Evolutionary conservation across 495 filamentous ascomycete species (phyloP), one percentile per base, ranked within the genome.

Genomic region (Mytilinidion resinicola): DNA sequence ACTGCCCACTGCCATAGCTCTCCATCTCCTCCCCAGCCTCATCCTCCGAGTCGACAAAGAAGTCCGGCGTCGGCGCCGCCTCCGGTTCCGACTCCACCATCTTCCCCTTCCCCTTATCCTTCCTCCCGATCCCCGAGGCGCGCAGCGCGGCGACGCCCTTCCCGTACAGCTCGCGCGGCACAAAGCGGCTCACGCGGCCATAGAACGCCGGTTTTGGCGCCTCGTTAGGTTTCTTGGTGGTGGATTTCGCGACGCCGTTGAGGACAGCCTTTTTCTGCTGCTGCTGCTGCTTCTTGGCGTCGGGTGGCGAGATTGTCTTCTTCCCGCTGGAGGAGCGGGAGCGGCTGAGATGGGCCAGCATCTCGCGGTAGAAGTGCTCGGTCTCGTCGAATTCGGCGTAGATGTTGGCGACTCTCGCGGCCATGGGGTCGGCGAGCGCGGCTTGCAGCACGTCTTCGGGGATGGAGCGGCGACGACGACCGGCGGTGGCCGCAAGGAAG

Each of bases 81-180:
- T 57, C 37, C 51, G 15, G 19, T 10, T 47, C 59, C 10, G 51
- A 7, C 12, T 19, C 50, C n/a, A 9, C 34, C 36, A 12, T 25
- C 21, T 30, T 11, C 7, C 50, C 63, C 43, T 11, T 59, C 9
- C 53, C 36, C 35, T 57, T 61, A 59, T 48, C 51, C 19, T 63
- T 65, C 11, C 15, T 35, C 50, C 53, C 56, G 0, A 48, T 61
- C 37, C 46, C 17, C 7, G 42, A 46, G 42, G 48, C 37, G 14
- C 46, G 46, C 25, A 67, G 35, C 5, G 60, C 64, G 12, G 53
- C 60, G 8, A 52, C 41, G 17, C 67, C 67, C 21, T 62, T 60
- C 12, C 68, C 70, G 47, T 75, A 75, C 12, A 67, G 49, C 43
- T 75, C 70, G 6, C 65, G 55, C 14, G 71, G 67, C 2, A 75